Conservation (phyloP, 345 rosid genomes). For the Acer yangbiense region DNA sequence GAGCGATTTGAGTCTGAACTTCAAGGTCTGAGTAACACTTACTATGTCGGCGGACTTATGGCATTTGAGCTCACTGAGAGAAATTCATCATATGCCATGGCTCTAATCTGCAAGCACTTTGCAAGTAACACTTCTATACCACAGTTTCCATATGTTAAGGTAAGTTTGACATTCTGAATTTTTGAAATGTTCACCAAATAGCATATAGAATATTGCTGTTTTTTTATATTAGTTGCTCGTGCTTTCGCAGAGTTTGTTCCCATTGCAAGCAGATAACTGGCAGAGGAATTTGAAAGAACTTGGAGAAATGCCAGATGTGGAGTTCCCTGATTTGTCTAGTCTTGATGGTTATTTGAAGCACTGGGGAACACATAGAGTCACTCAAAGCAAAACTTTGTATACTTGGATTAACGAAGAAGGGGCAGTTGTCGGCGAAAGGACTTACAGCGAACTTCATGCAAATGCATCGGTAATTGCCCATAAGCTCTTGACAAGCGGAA, state of each 20-base stretch:
- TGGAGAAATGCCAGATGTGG: conserved; percentile 48
- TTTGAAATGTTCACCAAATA: background rate
- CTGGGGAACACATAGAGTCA: conserved; percentile 51
- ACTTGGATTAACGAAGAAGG: conserved; percentile 70
- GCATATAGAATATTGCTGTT: background rate
- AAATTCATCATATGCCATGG: conserved; percentile 67
- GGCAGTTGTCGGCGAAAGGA: conserved; percentile 38
- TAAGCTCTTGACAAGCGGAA: conserved; percentile 47
- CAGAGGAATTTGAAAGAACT: conserved; percentile 28
- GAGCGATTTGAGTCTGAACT: conserved; percentile 56
- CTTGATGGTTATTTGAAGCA: conserved; percentile 64
- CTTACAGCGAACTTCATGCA: conserved; percentile 47
- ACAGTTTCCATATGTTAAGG: conserved; percentile 56
- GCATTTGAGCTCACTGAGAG: conserved; percentile 79
- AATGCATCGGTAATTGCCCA: conserved; percentile 58
- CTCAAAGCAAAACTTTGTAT: conserved; percentile 41
- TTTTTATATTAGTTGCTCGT: background rate
- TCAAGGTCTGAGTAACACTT: conserved; percentile 60
- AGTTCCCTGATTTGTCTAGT: conserved; percentile 50
- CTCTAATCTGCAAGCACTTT: conserved; percentile 62
- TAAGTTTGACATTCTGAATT: conserved; percentile 18
- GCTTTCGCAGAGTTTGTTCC: conserved; percentile 51
- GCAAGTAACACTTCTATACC: conserved; percentile 43
- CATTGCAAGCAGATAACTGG: conserved; percentile 33
- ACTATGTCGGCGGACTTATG: conserved; percentile 65